Evolutionary conservation across 2,329 filamentous ascomycete species (phyloP).

Genomic region (Cytospora schulzeri): DNA sequence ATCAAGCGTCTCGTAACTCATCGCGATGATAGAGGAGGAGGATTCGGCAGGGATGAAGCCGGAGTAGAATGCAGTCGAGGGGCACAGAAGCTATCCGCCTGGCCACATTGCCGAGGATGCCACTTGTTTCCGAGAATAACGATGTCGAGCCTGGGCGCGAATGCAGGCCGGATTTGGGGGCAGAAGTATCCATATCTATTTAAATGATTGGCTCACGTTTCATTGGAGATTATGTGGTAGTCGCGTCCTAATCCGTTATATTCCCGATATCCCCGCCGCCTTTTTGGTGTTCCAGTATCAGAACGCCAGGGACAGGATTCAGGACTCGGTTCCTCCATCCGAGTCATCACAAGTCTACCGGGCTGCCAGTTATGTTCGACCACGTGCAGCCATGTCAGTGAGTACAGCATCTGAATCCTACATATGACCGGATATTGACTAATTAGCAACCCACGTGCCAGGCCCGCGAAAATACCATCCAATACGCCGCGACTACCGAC

Average conservation of each 20-base stretch:
- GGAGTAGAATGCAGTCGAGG: neutral
- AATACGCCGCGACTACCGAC: neutral
- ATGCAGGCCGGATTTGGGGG: neutral
- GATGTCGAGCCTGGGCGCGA: neutral
- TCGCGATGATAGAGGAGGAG: neutral
- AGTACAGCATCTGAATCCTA: neutral
- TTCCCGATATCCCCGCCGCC: neutral
- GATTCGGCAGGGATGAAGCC: neutral
- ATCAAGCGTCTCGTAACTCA: slow-evolving; percentile 4
- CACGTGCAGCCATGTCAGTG: neutral
- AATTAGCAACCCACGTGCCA: neutral
- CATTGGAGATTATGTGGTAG: neutral
- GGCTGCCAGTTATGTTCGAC: neutral
- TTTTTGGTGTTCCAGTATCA: too few species aligned
- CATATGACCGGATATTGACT: too few species aligned
- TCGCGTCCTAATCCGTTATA: neutral
- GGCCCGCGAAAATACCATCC: neutral
- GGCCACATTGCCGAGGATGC: neutral
- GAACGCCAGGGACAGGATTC: too few species aligned
- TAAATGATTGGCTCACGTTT: neutral
- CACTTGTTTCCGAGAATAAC: neutral
- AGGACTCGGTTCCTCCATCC: neutral
- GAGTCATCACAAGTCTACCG: neutral
- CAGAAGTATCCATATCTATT: neutral
- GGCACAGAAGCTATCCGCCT: neutral